Evolutionary conservation across 176 grass and related monocot species (phyloP).

Genomic region (Hsuehochloa calcarea): DNA sequence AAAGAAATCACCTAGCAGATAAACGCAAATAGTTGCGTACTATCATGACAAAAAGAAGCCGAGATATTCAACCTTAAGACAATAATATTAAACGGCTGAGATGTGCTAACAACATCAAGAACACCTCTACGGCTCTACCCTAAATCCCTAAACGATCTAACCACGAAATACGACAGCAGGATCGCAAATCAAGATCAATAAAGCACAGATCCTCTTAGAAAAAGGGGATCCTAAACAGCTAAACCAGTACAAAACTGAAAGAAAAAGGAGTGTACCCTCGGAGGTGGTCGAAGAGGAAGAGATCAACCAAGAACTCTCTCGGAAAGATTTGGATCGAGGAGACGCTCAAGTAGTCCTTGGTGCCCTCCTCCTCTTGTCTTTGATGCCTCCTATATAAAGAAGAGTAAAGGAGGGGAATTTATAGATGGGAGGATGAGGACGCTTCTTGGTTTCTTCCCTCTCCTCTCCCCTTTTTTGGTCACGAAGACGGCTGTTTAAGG

Average conservation of each 20-base stretch:
- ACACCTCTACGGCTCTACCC: not conserved
- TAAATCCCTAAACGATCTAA: not conserved
- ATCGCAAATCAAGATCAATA: not conserved
- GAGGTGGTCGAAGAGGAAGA: slow-evolving; percentile 54
- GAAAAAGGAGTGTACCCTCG: slow-evolving; percentile 8
- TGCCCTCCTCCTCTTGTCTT: slow-evolving; percentile 23
- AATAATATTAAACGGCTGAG: not conserved
- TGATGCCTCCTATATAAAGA: slow-evolving; percentile 36
- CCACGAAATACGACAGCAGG: not conserved
- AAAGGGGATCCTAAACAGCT: not conserved
- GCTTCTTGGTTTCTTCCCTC: slow-evolving; percentile 22
- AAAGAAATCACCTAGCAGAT: not conserved
- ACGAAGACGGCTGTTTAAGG: slow-evolving; percentile 5
- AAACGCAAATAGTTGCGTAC: not conserved
- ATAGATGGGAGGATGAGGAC: slow-evolving; percentile 46
- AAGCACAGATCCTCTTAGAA: not conserved
- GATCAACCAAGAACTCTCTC: slow-evolving; percentile 47
- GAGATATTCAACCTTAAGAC: not conserved
- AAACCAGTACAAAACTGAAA: not conserved
- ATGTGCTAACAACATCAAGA: not conserved
- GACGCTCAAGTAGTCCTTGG: slow-evolving; percentile 35
- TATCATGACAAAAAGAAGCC: not conserved
- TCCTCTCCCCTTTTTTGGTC: not conserved
- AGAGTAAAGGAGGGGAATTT: slow-evolving; percentile 25
- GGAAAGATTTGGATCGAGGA: slow-evolving; percentile 30